These are phyloP conservation scores for Colletotrichum cordylinicola DNA, from an alignment of 2,329 filamentous ascomycete genomes.

Conservation along the genomic window DNA sequence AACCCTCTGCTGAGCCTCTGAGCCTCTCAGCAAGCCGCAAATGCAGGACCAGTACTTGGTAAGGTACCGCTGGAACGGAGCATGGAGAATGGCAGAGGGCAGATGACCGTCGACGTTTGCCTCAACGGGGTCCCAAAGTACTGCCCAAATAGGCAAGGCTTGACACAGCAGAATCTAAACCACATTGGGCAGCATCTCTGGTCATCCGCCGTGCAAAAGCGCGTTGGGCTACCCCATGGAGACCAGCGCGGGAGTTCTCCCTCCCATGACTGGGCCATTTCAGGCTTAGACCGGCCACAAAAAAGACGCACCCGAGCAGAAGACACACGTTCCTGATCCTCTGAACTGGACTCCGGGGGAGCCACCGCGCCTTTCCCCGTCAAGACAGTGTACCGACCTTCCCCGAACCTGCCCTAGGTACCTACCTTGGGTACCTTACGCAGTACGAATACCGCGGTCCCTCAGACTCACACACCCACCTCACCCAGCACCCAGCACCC, in stretches of 20 bases:
- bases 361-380: background rate
- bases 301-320: background rate
- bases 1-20: background rate
- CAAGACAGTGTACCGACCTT: conserved; percentile 13
- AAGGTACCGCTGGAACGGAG: background rate
- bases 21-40: background rate
- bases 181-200: background rate
- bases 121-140: background rate
- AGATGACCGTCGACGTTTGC: conserved; percentile 7
- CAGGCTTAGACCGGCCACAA: background rate
- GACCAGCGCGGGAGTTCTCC: background rate
- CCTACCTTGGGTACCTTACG: background rate
- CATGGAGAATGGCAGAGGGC: background rate
- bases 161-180: accelerated
- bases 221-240: background rate
- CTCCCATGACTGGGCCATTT: background rate
- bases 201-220: conserved; percentile 5
- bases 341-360: background rate
- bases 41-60: background rate
- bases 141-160: background rate
- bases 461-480: background rate
- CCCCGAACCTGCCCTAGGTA: conserved; percentile 6
- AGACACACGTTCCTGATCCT: background rate
- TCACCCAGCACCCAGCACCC: background rate
- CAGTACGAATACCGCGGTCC: background rate